Evolutionary conservation across 352 stramenopile genomes (phyloP), one percentile per base, ranked within the genome.

Genomic region (Pythium catenulatum): DNA sequence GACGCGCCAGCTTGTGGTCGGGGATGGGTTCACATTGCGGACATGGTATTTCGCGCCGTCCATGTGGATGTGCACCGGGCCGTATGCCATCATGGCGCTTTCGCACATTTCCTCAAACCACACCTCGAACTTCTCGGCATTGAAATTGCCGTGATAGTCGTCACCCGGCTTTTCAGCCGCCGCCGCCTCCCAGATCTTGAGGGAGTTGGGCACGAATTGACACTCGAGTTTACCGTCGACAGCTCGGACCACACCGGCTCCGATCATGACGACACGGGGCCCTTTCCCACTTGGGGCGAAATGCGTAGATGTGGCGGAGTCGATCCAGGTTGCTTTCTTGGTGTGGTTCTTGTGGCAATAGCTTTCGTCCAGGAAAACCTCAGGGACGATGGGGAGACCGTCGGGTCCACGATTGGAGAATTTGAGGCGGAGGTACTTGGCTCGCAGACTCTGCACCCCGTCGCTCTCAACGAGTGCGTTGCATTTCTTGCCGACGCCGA

Each of bases 101-200:
- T 13, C n/a, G n/a, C n/a, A n/a, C n/a, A n/a, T n/a, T n/a, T n/a
- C n/a, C n/a, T 25, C 14, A 69, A 83, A 83, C 76, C 76, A 77
- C 23, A 52, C 48, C 43, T 76, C 59, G 23, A 83, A 77, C 13
- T 68, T n/a, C 9, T 77, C 61, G 6, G 63, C 61, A 45, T 76
- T 45, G 23, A 84, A 84, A 37, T 84, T 84, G 25, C 77, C 77
- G 56, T 84, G 61, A 68, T 84, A 84, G 61, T 84, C 77, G 13
- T 68, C 65, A 13, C 69, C 46, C 7, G 25, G 58, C 21, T 41
- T 19, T 78, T 58, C 8, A 46, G 37, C 30, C 23, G 61, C 63
- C 77, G 70, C 30, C 34, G 56, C 3, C 27, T n/a, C 4, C 77
- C 19, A 27, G 63, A 77, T 39, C 27, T 48, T 30, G 6, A 52